phyloP scores from a whole-genome alignment of 495 filamentous ascomycete genomes.

The Entonaema liquescens region DNA sequence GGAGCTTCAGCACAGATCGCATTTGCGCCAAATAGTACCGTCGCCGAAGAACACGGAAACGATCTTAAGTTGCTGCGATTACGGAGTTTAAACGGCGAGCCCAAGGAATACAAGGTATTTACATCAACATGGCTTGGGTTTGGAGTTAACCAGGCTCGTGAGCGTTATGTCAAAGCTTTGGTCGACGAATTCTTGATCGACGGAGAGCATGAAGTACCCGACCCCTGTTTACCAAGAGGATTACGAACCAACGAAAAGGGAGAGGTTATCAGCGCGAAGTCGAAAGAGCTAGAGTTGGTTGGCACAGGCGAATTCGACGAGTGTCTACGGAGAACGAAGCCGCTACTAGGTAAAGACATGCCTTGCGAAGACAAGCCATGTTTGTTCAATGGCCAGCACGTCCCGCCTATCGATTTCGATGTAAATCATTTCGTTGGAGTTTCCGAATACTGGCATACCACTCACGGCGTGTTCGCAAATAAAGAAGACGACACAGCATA shows the following conservation, averaged over 20 bases:
- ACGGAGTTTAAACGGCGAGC: conserved; percentile 77
- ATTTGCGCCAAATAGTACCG: conserved; percentile 93
- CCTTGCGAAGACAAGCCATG: conserved; percentile 87
- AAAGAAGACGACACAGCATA: conserved; percentile 80
- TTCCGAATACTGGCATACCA: conserved; percentile 99
- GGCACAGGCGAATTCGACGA: conserved; percentile 89
- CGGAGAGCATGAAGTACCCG: conserved; percentile 73
- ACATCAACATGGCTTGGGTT: conserved; percentile 97
- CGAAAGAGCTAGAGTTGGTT: conserved; percentile 60
- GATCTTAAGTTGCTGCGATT: conserved; percentile 87
- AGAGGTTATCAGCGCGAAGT: conserved; percentile 47
- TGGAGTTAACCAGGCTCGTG: conserved; percentile 89
- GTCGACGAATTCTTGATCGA: conserved; percentile 64
- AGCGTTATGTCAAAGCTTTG: conserved; percentile 78
- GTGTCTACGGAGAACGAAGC: conserved; percentile 82
- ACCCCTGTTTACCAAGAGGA: conserved; percentile 89
- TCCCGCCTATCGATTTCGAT: conserved; percentile 95
- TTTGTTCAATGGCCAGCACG: conserved; percentile 86
- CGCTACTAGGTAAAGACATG: conserved; percentile 88
- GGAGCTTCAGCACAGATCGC: conserved; percentile 97
- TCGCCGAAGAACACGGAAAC: conserved; percentile 87
- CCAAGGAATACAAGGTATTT: conserved; percentile 86
- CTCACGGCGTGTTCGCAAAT: conserved; percentile 90
- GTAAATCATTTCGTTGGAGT: conserved; percentile 99
- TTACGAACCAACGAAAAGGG: conserved; percentile 74